phyloP scores from a whole-genome alignment of 768 basidiomycete genomes.

The Cantharellus cinnabarinus region DNA sequence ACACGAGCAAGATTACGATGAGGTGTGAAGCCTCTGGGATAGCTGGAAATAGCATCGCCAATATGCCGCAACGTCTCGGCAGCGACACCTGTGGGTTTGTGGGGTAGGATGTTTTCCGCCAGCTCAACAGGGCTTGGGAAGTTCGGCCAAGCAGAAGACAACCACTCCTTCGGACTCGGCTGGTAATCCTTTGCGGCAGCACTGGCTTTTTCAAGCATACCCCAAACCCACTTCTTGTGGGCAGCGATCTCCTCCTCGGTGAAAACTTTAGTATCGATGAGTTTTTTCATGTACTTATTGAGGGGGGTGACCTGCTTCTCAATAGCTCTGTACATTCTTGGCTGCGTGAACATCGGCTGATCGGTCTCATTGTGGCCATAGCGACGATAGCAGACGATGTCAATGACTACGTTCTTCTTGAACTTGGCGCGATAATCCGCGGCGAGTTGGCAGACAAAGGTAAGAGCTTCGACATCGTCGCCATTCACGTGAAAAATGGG shows the following conservation, averaged over 20 bases:
- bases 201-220: slow-evolving; percentile 93
- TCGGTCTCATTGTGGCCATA: slow-evolving; percentile 99
- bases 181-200: slow-evolving; percentile 89
- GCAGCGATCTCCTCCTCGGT: slow-evolving; percentile 93
- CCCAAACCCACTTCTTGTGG: slow-evolving; percentile 99
- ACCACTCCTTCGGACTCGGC: slow-evolving; percentile 89
- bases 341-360: slow-evolving; percentile 96
- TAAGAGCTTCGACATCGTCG: slow-evolving; percentile 95
- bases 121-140: slow-evolving; percentile 96
- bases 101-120: slow-evolving; percentile 80
- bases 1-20: slow-evolving; percentile 93
- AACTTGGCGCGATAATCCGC: slow-evolving; percentile 96
- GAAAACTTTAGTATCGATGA: slow-evolving; percentile 81
- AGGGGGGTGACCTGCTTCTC: slow-evolving; percentile 82
- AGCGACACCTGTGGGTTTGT: slow-evolving; percentile 65
- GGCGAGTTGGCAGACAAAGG: slow-evolving; percentile 93
- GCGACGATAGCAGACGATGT: slow-evolving; percentile 96
- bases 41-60: slow-evolving; percentile 71
- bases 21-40: slow-evolving; percentile 65
- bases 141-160: slow-evolving; percentile 92
- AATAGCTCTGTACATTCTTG: slow-evolving; percentile 95
- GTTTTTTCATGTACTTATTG: slow-evolving; percentile 77
- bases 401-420: slow-evolving; percentile 96
- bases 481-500: slow-evolving; percentile 99
- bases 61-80: slow-evolving; percentile 59